Percentiles rank a stretch among this genome's conserved stretches.
These are phyloP conservation scores for Carex cristatella DNA, from an alignment of 176 grass and related monocot genomes.

Conservation along the genomic window DNA sequence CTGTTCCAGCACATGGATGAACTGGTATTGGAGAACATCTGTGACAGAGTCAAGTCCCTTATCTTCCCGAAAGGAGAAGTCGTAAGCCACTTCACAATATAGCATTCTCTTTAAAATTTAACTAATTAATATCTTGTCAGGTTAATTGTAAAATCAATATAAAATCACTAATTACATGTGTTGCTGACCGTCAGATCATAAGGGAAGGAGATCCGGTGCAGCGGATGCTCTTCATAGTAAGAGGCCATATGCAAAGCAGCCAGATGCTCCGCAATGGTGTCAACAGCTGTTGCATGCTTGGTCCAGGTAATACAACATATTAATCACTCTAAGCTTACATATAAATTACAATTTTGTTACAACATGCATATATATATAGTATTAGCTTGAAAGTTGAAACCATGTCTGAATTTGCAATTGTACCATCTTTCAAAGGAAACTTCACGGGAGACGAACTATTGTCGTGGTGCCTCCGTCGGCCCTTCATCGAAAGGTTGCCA, in stretches of 20 bases:
- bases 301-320: conserved; percentile 27
- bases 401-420: neutral
- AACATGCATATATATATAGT: neutral
- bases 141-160: neutral
- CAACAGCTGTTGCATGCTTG: conserved; percentile 75
- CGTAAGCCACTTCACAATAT: conserved; percentile 24
- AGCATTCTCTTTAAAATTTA: neutral
- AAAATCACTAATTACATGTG: neutral
- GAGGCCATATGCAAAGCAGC: conserved; percentile 74
- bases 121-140: neutral
- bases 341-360: too few species aligned
- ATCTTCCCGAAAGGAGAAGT: conserved; percentile 76
- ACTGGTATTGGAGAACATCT: conserved; percentile 94
- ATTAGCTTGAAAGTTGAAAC: neutral
- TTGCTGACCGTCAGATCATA: conserved; percentile 35
- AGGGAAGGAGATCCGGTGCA: conserved; percentile 66
- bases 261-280: conserved; percentile 66
- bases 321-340: neutral
- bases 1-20: conserved; percentile 96
- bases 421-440: conserved; percentile 34
- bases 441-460: conserved; percentile 91
- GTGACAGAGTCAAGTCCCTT: conserved; percentile 58
- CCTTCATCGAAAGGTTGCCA: conserved; percentile 64
- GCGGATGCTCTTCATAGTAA: conserved; percentile 85
- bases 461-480: conserved; percentile 82